Conservation (phyloP, 495 filamentous ascomycete species). For the Trichodelitschia bisporula region DNA sequence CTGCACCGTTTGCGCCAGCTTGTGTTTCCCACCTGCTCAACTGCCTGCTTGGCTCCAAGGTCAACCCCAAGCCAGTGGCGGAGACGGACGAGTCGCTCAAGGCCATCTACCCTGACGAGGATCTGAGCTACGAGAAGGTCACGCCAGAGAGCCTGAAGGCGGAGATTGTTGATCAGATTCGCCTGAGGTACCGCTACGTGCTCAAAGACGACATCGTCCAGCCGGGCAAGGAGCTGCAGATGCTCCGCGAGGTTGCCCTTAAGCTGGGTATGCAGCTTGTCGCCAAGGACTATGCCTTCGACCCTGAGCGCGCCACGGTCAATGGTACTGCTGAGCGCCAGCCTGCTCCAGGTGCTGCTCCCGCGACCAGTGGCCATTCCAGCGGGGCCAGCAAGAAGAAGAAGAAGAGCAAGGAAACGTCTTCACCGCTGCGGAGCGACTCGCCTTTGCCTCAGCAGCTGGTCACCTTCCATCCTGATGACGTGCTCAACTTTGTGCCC, state of each 20-base stretch:
- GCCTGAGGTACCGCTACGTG: constrained; percentile 48
- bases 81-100: constrained; percentile 53
- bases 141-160: constrained; percentile 43
- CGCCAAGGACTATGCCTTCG: constrained; percentile 59
- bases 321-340: constrained; percentile 7
- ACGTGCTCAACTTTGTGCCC: constrained; percentile 77
- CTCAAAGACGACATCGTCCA: constrained; percentile 40
- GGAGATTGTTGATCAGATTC: constrained; percentile 48
- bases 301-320: constrained; percentile 13
- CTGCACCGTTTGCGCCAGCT: constrained; percentile 45
- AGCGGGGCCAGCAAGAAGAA: constrained; percentile 37
- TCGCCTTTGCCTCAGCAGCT: constrained; percentile 26
- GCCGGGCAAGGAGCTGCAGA: constrained; percentile 46
- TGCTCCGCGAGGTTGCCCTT: constrained; percentile 69
- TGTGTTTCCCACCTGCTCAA: constrained; percentile 80
- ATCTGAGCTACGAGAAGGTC: constrained; percentile 54
- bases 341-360: constrained; percentile 14
- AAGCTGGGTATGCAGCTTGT: constrained; percentile 82
- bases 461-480: constrained; percentile 54
- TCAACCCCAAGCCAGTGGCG: constrained; percentile 52
- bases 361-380: constrained; percentile 19
- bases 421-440: constrained; percentile 20
- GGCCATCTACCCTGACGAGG: constrained; percentile 55
- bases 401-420: constrained; percentile 37
- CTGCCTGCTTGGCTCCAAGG: constrained; percentile 58